phyloP scores from a whole-genome alignment of 139 green algal genomes.

The Choricystis sp. region DNA sequence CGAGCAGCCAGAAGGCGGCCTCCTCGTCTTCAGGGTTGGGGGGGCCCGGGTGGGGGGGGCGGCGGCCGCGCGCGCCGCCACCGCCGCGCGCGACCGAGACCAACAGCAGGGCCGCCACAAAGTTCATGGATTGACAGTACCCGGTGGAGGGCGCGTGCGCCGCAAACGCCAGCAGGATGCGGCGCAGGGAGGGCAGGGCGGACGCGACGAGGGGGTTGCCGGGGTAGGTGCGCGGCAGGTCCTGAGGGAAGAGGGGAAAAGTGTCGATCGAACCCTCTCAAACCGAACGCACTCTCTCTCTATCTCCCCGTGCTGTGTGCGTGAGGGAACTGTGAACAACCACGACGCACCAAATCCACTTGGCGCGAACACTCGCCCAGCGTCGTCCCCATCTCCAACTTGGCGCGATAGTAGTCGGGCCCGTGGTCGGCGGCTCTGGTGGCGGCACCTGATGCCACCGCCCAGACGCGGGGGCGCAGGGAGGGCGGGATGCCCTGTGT shows the following conservation, averaged over 20 bases:
- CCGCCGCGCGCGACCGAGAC: conserved; percentile 9
- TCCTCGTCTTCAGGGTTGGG: conserved; percentile 20
- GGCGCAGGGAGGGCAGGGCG: conserved; percentile 18
- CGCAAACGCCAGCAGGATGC: conserved; percentile 52
- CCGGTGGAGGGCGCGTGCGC: conserved; percentile 38
- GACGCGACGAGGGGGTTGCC: conserved; percentile 31
- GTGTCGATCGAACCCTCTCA: no score
- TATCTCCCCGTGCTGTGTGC: background rate
- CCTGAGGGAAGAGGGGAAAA: conserved; percentile 30
- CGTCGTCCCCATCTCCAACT: conserved; percentile 15
- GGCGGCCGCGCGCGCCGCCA: no score
- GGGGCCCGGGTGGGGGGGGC: no score
- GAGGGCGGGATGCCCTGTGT: conserved; percentile 33
- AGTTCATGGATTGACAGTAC: conserved; percentile 68
- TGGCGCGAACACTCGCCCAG: conserved; percentile 23
- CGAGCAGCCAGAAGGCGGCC: conserved; percentile 36
- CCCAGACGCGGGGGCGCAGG: conserved; percentile 40
- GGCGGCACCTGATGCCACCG: conserved; percentile 31
- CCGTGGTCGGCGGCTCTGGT: conserved; percentile 1
- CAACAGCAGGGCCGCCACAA: conserved; percentile 56
- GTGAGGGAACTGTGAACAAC: no score
- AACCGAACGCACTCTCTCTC: background rate
- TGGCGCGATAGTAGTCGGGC: conserved; percentile 34
- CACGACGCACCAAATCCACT: conserved; percentile 44
- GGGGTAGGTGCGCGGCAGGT: conserved; percentile 66